These are phyloP conservation scores for Geotrichum fermentans DNA, from an alignment of 1,139 yeast species.

Conservation along the genomic window DNA sequence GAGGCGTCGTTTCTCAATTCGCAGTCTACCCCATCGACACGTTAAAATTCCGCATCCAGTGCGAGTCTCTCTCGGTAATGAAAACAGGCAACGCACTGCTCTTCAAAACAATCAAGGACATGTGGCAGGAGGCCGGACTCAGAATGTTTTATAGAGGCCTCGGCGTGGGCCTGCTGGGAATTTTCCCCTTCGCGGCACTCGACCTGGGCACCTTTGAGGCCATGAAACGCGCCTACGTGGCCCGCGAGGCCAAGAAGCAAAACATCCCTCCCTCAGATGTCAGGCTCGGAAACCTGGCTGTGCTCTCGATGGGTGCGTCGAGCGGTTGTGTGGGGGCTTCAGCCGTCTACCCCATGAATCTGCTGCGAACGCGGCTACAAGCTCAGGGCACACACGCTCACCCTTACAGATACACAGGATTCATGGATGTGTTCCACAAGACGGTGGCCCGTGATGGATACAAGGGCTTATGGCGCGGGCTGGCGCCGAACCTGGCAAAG, in stretches of 20 bases:
- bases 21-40: constrained; percentile 97
- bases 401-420: constrained; percentile 80
- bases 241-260: constrained; percentile 53
- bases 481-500: constrained; percentile 89
- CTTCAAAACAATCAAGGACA: constrained; percentile 62
- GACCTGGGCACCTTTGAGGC: constrained; percentile 92
- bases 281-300: constrained; percentile 69
- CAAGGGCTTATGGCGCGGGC: constrained; percentile 85
- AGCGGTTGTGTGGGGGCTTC: constrained; percentile 96
- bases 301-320: constrained; percentile 84
- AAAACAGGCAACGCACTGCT: constrained; percentile 59
- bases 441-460: constrained; percentile 82
- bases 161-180: constrained; percentile 82
- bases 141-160: constrained; percentile 80
- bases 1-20: constrained; percentile 90
- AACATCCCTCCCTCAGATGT: constrained; percentile 51
- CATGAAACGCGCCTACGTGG: constrained; percentile 69
- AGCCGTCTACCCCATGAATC: constrained; percentile 84
- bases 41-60: constrained; percentile 59
- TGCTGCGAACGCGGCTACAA: constrained; percentile 86
- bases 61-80: constrained; percentile 35
- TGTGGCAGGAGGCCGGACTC: constrained; percentile 77
- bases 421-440: constrained; percentile 69
- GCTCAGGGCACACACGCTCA: constrained; percentile 98
- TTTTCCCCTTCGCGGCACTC: constrained; percentile 94